These are phyloP conservation scores for Chimonanthus praecox DNA, from an alignment of 164 flowering plant genomes.

Conservation along the genomic window DNA sequence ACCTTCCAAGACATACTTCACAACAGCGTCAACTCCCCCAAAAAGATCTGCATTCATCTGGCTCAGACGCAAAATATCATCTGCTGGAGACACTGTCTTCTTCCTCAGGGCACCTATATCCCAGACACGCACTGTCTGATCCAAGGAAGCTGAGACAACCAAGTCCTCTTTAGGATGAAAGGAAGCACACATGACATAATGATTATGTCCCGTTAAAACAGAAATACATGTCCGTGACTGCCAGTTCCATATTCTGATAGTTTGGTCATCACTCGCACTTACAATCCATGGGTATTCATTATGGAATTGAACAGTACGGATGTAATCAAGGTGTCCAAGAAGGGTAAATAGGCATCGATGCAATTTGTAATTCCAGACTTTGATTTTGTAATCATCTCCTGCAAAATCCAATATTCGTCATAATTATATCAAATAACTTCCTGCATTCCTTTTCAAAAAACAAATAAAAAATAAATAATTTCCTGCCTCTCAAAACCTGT, in stretches of 20 bases:
- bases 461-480: no score
- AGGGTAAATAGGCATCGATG: constrained; percentile 75
- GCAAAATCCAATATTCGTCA: constrained; percentile 12
- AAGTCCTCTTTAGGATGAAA: constrained; percentile 95
- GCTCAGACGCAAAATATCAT: constrained; percentile 73
- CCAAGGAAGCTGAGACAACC: constrained; percentile 89
- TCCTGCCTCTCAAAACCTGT: no score
- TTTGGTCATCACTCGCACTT: constrained; percentile 85
- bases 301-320: constrained; percentile 91
- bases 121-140: constrained; percentile 96
- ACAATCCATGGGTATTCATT: constrained; percentile 90
- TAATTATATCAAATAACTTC: no score
- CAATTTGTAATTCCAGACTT: constrained; percentile 85
- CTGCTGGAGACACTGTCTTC: constrained; percentile 80
- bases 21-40: constrained; percentile 94
- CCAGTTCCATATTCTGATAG: constrained; percentile 98
- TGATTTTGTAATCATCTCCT: constrained; percentile 97
- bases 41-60: constrained; percentile 91
- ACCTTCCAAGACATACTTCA: constrained; percentile 87
- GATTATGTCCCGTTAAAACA: constrained; percentile 90
- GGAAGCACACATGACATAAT: constrained; percentile 81
- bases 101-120: constrained; percentile 84
- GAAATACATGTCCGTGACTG: constrained; percentile 85
- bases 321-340: constrained; percentile 87
- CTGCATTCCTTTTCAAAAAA: no score